Conservation (phyloP, 768 basidiomycete species). For the Sutorius australiensis region DNA sequence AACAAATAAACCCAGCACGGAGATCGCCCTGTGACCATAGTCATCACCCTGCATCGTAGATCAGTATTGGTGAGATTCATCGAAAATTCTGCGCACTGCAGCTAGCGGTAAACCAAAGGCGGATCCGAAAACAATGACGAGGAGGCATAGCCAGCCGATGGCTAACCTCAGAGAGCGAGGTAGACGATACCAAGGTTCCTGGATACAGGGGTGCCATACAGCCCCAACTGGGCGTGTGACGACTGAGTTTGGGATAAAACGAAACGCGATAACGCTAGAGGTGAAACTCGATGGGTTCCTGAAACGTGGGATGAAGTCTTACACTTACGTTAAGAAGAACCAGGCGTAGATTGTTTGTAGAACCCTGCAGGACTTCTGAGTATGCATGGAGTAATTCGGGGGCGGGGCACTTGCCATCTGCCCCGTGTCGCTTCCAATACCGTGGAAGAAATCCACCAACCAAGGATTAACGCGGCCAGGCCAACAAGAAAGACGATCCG, state of each 20-base stretch:
- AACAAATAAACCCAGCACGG: slow-evolving; percentile 71
- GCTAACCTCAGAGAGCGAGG: slow-evolving; percentile 51
- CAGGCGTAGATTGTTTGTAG: slow-evolving; percentile 81
- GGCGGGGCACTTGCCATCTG: slow-evolving; percentile 52
- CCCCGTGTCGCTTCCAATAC: slow-evolving; percentile 65
- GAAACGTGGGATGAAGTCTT: slow-evolving; percentile 1
- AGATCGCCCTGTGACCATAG: slow-evolving; percentile 81
- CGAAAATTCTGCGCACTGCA: slow-evolving; percentile 36
- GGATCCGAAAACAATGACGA: slow-evolving; percentile 79
- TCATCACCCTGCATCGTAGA: slow-evolving; percentile 44
- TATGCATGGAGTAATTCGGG: neutral
- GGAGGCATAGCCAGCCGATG: slow-evolving; percentile 72
- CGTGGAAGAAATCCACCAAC: slow-evolving; percentile 83
- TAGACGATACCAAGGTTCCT: slow-evolving; percentile 65
- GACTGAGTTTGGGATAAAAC: slow-evolving; percentile 72
- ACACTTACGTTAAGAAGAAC: slow-evolving; percentile 68
- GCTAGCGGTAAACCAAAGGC: slow-evolving; percentile 76
- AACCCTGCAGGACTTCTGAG: slow-evolving; percentile 45
- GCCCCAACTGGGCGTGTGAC: slow-evolving; percentile 69
- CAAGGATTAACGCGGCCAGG: slow-evolving; percentile 61
- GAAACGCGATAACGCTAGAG: slow-evolving; percentile 70
- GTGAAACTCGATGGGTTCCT: neutral
- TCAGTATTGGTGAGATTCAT: slow-evolving; percentile 12
- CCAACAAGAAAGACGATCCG: slow-evolving; percentile 48
- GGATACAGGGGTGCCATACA: slow-evolving; percentile 64